These are phyloP conservation scores for Kurtzmaniella quercitrusa DNA, from an alignment of 1,139 yeast genomes.

Conservation along the genomic window DNA sequence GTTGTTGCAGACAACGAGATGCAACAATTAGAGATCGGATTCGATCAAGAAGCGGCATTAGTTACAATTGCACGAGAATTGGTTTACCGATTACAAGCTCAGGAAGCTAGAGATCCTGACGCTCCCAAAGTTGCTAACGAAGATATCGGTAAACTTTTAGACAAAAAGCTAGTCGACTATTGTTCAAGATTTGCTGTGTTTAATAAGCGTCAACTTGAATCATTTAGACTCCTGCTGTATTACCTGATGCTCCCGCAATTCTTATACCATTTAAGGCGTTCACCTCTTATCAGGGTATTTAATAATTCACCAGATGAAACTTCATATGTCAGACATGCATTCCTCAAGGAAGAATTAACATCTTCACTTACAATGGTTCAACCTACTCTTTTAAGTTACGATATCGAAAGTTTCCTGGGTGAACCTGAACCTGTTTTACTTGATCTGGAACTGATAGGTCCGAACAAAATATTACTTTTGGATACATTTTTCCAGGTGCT, in stretches of 20 bases:
- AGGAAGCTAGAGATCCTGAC: constrained; percentile 17
- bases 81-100: constrained; percentile 39
- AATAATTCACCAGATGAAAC: constrained; percentile 82
- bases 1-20: constrained; percentile 43
- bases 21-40: constrained; percentile 36
- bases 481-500: constrained; percentile 75
- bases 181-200: constrained; percentile 89
- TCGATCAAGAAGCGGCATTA: constrained; percentile 71
- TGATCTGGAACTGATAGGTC: constrained; percentile 64
- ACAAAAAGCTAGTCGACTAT: constrained; percentile 75
- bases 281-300: constrained; percentile 67
- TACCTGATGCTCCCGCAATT: constrained; percentile 79
- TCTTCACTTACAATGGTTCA: constrained; percentile 73
- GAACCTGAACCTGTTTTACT: constrained; percentile 61
- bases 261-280: constrained; percentile 66
- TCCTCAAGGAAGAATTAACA: constrained; percentile 62
- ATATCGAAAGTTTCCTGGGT: constrained; percentile 43
- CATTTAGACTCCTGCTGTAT: constrained; percentile 74
- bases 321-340: constrained; percentile 61
- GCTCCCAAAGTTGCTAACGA: constrained; percentile 55
- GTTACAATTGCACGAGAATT: constrained; percentile 57
- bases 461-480: constrained; percentile 55
- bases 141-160: constrained; percentile 82
- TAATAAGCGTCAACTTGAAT: constrained; percentile 66
- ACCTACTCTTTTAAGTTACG: constrained; percentile 66